Conservation (phyloP, 75 land plant genomes). For the Selaginella moellendorffii region DNA sequence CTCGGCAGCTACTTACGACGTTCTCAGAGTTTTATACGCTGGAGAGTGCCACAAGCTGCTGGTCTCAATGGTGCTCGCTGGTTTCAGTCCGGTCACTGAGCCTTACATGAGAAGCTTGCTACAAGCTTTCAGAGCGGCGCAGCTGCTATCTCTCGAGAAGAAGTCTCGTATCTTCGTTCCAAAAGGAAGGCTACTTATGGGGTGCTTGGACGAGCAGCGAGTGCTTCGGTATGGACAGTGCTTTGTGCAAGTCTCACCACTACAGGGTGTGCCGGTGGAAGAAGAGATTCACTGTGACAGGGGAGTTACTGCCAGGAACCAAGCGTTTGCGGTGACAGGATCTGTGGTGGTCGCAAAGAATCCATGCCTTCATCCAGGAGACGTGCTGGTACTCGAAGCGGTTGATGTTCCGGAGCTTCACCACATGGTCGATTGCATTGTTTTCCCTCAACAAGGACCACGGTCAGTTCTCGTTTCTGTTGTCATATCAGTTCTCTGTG, state of each 20-base stretch:
- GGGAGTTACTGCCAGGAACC: not conserved
- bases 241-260: conserved; percentile 54
- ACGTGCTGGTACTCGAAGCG: conserved; percentile 71
- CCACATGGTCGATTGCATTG: conserved; percentile 69
- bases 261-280: conserved; percentile 15
- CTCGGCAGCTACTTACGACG: conserved; percentile 43
- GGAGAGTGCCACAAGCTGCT: conserved; percentile 55
- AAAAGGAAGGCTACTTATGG: conserved; percentile 78
- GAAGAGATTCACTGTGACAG: not conserved
- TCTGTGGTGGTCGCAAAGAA: conserved; percentile 67
- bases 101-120: conserved; percentile 67
- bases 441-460: conserved; percentile 77
- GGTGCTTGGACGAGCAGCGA: conserved; percentile 69
- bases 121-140: conserved; percentile 46
- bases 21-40: conserved; percentile 46
- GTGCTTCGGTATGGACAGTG: conserved; percentile 70
- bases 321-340: conserved; percentile 27
- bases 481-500: not conserved
- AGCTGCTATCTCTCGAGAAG: conserved; percentile 45
- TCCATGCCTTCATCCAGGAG: conserved; percentile 96
- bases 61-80: conserved; percentile 63
- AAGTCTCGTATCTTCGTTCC: conserved; percentile 75
- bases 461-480: not conserved
- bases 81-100: conserved; percentile 56
- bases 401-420: conserved; percentile 68